These are phyloP conservation scores for Cercospora canescens DNA, from an alignment of 2,329 filamentous ascomycete genomes.

Conservation along the genomic window DNA sequence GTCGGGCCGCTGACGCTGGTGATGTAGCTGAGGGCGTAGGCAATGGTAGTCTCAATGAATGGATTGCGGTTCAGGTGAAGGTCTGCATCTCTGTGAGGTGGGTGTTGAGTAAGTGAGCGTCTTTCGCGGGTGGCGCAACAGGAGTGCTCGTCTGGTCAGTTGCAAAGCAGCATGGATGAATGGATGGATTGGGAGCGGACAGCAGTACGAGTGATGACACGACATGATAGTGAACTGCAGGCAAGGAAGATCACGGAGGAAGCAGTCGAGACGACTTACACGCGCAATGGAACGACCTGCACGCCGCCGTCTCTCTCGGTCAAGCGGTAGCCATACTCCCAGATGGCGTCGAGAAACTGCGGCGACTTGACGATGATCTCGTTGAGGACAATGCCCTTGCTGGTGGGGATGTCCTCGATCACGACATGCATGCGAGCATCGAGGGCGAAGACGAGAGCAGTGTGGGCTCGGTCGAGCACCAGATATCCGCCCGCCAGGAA, in stretches of 20 bases:
- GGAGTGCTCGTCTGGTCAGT: not conserved
- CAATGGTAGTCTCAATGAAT: constrained; percentile 90
- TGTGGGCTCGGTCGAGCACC: constrained; percentile 84
- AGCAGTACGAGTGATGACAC: not conserved
- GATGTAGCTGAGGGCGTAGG: constrained; percentile 84
- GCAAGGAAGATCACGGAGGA: not conserved
- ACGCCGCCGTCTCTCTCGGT: constrained; percentile 74
- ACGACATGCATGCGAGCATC: constrained; percentile 64
- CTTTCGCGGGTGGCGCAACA: not conserved
- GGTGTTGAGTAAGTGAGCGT: constrained; percentile 23
- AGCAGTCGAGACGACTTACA: constrained; percentile 57
- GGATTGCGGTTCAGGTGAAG: constrained; percentile 63
- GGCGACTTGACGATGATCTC: constrained; percentile 88
- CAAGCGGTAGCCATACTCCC: constrained; percentile 80
- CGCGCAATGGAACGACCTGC: constrained; percentile 73
- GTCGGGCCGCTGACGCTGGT: constrained; percentile 50
- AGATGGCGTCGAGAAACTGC: constrained; percentile 83
- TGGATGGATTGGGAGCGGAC: not conserved
- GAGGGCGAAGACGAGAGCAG: constrained; percentile 67
- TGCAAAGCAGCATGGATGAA: constrained; percentile 1
- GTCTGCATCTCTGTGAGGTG: constrained; percentile 36
- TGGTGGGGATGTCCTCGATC: constrained; percentile 57
- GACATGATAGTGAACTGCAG: too few species aligned
- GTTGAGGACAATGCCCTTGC: constrained; percentile 60
- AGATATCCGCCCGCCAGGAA: constrained; percentile 93